A percentile compares a stretch with the other conserved stretches of the same genome.
phyloP scores from a whole-genome alignment of 306 rosid species.

The Rosa chinensis region DNA sequence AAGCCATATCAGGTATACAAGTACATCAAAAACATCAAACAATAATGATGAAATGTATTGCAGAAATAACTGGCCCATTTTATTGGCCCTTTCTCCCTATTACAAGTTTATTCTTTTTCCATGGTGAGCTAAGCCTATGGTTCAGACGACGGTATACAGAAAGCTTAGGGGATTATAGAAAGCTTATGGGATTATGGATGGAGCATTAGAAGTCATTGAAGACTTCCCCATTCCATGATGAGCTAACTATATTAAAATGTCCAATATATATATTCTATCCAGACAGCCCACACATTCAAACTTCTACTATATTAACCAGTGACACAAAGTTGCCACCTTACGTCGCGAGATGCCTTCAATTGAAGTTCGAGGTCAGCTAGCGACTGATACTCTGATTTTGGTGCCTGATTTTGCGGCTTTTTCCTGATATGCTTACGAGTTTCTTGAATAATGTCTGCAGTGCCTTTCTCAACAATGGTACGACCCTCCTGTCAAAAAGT shows the following conservation, averaged over 20 bases:
- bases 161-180: not conserved
- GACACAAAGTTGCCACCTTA: slow-evolving; percentile 92
- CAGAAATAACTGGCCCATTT: not conserved
- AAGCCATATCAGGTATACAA: slow-evolving; percentile 29
- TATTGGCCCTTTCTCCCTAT: not conserved
- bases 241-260: not conserved
- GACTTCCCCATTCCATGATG: not conserved
- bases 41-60: not conserved
- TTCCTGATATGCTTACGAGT: slow-evolving; percentile 88
- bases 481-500: slow-evolving; percentile 65
- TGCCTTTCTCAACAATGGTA: slow-evolving; percentile 69
- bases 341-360: slow-evolving; percentile 97
- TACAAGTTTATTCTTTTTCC: slow-evolving; percentile 9
- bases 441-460: slow-evolving; percentile 87
- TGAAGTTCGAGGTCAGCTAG: slow-evolving; percentile 86
- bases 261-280: not conserved
- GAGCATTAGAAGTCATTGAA: not conserved
- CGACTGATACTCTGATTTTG: slow-evolving; percentile 45
- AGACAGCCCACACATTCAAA: slow-evolving; percentile 12
- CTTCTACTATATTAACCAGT: slow-evolving; percentile 51
- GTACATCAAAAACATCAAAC: not conserved
- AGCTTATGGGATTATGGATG: not conserved
- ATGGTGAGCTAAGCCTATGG: not conserved
- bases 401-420: slow-evolving; percentile 56
- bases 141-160: not conserved